These are phyloP conservation scores for Lyophyllum atratum DNA, from an alignment of 768 basidiomycete species.

Conservation along the genomic window DNA sequence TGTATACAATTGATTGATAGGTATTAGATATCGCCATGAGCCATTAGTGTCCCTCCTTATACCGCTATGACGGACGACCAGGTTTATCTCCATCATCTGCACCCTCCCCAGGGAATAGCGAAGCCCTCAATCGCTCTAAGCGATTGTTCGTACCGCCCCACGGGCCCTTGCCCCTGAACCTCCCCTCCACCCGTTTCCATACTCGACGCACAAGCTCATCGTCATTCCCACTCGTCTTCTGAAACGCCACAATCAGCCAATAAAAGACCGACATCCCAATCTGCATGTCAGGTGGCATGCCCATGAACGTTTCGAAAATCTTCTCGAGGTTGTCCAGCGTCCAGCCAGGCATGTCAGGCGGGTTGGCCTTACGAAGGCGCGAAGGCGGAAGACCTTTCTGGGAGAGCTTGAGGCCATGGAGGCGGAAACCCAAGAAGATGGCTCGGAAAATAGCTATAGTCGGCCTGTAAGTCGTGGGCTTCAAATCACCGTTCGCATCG, in stretches of 20 bases:
- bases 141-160: constrained; percentile 50
- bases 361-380: constrained; percentile 2
- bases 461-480: constrained; percentile 37
- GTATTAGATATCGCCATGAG: constrained; percentile 5
- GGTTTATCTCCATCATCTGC: neutral
- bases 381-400: constrained; percentile 1
- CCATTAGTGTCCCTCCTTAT: neutral
- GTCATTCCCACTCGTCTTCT: constrained; percentile 58
- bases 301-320: constrained; percentile 64
- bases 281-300: constrained; percentile 44
- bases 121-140: constrained; percentile 37
- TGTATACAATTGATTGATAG: constrained; percentile 10
- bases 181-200: constrained; percentile 56
- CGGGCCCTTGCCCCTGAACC: constrained; percentile 46
- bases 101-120: constrained; percentile 33
- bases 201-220: constrained; percentile 49
- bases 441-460: constrained; percentile 63
- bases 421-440: constrained; percentile 75
- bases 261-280: constrained; percentile 53
- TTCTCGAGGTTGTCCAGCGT: constrained; percentile 53
- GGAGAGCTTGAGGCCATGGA: constrained; percentile 46
- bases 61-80: neutral
- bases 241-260: constrained; percentile 71
- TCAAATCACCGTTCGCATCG: constrained; percentile 26
- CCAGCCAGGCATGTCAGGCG: constrained; percentile 44